Percentiles rank a stretch among this genome's conserved stretches.
phyloP scores from a whole-genome alignment of 305 asterid genomes.

The Coffea humblotiana region DNA sequence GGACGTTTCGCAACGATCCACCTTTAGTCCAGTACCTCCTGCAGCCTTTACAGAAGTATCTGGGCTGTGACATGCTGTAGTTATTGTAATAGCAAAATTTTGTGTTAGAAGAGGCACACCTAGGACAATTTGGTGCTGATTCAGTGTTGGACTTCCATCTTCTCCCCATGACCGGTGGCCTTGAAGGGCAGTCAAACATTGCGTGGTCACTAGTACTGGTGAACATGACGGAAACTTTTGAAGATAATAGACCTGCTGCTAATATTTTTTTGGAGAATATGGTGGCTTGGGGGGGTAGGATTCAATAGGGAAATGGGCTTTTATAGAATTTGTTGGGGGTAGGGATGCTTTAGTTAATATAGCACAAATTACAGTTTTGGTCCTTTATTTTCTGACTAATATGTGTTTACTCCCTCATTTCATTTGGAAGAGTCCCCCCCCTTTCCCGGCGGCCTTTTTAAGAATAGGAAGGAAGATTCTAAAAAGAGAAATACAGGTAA shows the following conservation, averaged over 20 bases:
- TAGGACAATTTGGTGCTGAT: conserved; percentile 74
- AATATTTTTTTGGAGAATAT: conserved; percentile 23
- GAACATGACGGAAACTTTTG: conserved; percentile 30
- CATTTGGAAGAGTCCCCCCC: neutral
- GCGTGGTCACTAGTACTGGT: conserved; percentile 37
- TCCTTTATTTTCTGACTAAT: neutral
- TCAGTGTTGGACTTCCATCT: conserved; percentile 56
- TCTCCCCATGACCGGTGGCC: conserved; percentile 38
- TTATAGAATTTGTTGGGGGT: neutral
- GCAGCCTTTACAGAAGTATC: conserved; percentile 88
- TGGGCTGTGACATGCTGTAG: conserved; percentile 82
- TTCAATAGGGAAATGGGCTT: conserved; percentile 1
- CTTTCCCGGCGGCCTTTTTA: too few relatives aligned
- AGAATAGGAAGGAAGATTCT: too few relatives aligned
- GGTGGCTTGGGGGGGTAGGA: neutral
- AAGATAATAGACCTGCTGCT: neutral
- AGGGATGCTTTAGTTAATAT: neutral
- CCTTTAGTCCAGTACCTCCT: conserved; percentile 91
- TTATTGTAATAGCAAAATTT: conserved; percentile 85
- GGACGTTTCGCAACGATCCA: conserved; percentile 75
- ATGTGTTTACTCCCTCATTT: neutral
- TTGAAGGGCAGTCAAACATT: conserved; percentile 37
- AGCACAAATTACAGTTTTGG: neutral
- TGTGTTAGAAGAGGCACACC: conserved; percentile 84
- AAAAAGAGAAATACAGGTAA: too few relatives aligned